phyloP scores from a whole-genome alignment of 2,329 filamentous ascomycete species.

The Penicillium fuscoglaucum region DNA sequence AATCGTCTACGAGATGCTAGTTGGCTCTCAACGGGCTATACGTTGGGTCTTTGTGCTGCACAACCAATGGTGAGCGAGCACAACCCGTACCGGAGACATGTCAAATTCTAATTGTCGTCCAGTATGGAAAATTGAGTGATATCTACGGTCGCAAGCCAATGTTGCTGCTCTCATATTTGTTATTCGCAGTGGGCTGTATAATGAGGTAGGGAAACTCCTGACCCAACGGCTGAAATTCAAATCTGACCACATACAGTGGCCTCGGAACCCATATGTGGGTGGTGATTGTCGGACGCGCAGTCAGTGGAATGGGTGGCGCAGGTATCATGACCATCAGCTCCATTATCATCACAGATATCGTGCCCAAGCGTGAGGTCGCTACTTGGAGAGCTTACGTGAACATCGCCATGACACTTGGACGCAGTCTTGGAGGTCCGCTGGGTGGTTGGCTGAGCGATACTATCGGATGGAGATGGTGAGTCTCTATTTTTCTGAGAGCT shows the following conservation, averaged over 20 bases:
- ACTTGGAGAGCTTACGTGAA: conserved; percentile 54
- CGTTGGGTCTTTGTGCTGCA: conserved; percentile 53
- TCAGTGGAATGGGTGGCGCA: conserved; percentile 48
- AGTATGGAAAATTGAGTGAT: conserved; percentile 59
- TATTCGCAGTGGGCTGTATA: conserved; percentile 52
- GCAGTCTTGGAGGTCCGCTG: conserved; percentile 54
- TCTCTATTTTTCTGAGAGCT: neutral
- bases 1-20: conserved; percentile 57
- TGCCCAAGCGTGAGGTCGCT: conserved; percentile 52
- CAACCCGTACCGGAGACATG: neutral
- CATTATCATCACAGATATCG: conserved; percentile 52
- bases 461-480: conserved; percentile 65
- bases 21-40: conserved; percentile 58
- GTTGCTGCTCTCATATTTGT: conserved; percentile 50
- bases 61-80: conserved; percentile 52
- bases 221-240: neutral
- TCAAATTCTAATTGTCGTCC: conserved; percentile 11
- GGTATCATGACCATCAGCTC: conserved; percentile 48
- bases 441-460: conserved; percentile 63
- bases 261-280: conserved; percentile 38
- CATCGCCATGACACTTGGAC: conserved; percentile 51
- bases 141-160: conserved; percentile 58
- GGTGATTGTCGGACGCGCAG: conserved; percentile 44
- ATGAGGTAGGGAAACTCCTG: conserved; percentile 30
- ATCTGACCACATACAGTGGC: conserved; percentile 30